These are phyloP conservation scores for Adiantum capillusveneris DNA, from an alignment of 75 land plant species.

Conservation along the genomic window DNA sequence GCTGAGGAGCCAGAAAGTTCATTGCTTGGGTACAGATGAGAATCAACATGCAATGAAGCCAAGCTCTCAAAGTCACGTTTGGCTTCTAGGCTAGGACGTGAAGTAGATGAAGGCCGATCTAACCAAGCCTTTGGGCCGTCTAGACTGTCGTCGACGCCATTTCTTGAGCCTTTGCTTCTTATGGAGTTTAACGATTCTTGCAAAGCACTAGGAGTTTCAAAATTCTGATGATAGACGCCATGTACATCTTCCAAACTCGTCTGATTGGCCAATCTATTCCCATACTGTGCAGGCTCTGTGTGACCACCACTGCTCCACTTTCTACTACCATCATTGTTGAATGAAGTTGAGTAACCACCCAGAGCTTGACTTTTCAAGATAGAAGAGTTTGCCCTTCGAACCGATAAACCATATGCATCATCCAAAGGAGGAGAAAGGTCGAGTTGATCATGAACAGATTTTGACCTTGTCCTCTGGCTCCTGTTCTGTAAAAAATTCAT, in stretches of 20 bases:
- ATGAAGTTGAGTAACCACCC: conserved; percentile 69
- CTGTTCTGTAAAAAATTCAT: conserved; percentile 90
- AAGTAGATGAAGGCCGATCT: conserved; percentile 16
- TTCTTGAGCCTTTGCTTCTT: conserved; percentile 26
- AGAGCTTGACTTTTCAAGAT: conserved; percentile 38
- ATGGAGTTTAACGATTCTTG: conserved; percentile 25
- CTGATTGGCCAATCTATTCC: conserved; percentile 17
- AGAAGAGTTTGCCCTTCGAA: conserved; percentile 13
- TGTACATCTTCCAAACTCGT: conserved; percentile 39
- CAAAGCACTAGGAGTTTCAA: conserved; percentile 24
- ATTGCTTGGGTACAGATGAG: conserved; percentile 23
- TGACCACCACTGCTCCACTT: conserved; percentile 66
- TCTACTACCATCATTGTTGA: conserved; percentile 61
- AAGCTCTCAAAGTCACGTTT: conserved; percentile 26
- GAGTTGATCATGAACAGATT: conserved; percentile 63
- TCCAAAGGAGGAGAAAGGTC: conserved; percentile 28
- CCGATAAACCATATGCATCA: conserved; percentile 13
- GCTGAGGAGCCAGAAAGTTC: neutral
- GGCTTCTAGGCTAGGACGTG: conserved; percentile 31
- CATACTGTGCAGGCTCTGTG: conserved; percentile 37
- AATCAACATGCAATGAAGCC: conserved; percentile 28
- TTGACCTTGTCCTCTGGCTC: conserved; percentile 61
- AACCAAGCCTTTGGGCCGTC: conserved; percentile 34
- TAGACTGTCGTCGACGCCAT: conserved; percentile 6
- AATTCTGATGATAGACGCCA: conserved; percentile 23